phyloP scores from a whole-genome alignment of 2,329 filamentous ascomycete genomes.

The Colletotrichum sp. region DNA sequence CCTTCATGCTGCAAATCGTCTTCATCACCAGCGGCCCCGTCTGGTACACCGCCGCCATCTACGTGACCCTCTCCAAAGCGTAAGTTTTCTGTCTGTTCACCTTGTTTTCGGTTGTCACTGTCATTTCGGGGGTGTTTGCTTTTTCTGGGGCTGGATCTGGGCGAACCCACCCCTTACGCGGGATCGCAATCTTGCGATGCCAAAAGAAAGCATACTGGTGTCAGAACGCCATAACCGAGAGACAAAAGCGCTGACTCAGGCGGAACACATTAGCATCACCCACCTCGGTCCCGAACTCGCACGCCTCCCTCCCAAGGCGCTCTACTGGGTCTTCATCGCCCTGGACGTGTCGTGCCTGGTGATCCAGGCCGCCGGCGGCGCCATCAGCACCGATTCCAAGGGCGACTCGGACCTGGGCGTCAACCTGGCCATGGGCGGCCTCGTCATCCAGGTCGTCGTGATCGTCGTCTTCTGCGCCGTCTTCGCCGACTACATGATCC shows the following conservation, averaged over 20 bases:
- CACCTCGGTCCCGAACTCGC: conserved; percentile 41
- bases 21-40: conserved; percentile 59
- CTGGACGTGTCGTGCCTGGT: conserved; percentile 60
- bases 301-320: conserved; percentile 43
- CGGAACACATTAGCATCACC: conserved; percentile 36
- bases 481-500: conserved; percentile 53
- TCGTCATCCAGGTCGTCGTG: conserved; percentile 62
- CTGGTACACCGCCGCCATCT: conserved; percentile 66
- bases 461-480: conserved; percentile 56
- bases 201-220: not conserved
- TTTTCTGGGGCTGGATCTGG: not conserved
- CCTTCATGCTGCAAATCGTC: conserved; percentile 70
- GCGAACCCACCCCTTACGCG: not conserved
- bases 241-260: not conserved
- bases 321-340: conserved; percentile 54
- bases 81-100: conserved; percentile 22
- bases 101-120: not conserved
- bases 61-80: conserved; percentile 61
- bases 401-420: conserved; percentile 50
- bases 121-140: not conserved
- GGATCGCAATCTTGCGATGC: not conserved
- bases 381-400: conserved; percentile 47
- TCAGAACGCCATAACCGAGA: not conserved
- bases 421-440: conserved; percentile 50
- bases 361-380: conserved; percentile 61